These are phyloP conservation scores for Pythium brachiatum DNA, from an alignment of 352 stramenopile species.

Conservation along the genomic window DNA sequence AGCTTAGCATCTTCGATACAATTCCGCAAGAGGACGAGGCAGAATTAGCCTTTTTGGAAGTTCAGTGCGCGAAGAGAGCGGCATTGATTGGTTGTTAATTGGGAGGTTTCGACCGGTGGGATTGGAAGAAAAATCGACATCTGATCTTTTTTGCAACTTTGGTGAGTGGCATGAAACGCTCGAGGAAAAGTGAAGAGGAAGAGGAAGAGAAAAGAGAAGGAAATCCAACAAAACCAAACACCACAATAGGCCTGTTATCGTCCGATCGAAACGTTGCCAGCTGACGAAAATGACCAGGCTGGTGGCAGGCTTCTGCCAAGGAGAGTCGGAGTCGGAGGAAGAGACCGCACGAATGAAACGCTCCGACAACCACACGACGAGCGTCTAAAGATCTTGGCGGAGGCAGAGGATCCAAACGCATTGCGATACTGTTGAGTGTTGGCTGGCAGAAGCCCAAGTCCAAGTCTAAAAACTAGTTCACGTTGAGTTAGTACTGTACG, in stretches of 20 bases:
- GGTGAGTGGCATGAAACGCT: constrained; percentile 14
- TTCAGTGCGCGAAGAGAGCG: background rate
- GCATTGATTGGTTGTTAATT: constrained; percentile 5
- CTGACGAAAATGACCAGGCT: background rate
- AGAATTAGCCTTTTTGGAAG: constrained; percentile 10
- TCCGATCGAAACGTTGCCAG: constrained; percentile 4
- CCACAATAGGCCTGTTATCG: constrained; percentile 18
- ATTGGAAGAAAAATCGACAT: constrained; percentile 11
- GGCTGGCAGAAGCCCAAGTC: background rate
- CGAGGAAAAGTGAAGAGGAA: constrained; percentile 5
- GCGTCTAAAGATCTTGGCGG: constrained; percentile 3
- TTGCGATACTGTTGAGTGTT: too few relatives aligned
- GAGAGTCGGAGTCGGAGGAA: background rate
- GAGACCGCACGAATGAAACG: constrained; percentile 23
- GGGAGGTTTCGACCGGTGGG: background rate
- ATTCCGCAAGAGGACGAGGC: background rate
- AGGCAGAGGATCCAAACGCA: background rate
- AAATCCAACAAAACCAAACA: background rate
- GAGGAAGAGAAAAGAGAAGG: constrained; percentile 8
- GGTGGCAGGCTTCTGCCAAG: background rate
- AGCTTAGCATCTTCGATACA: background rate
- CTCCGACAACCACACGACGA: constrained; percentile 5
- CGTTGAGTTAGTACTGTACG: background rate
- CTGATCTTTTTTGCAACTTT: constrained; percentile 9
- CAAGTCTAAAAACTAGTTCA: background rate